These are phyloP conservation scores for Bacidia gigantensis DNA, from an alignment of 495 filamentous ascomycete genomes.

Conservation along the genomic window DNA sequence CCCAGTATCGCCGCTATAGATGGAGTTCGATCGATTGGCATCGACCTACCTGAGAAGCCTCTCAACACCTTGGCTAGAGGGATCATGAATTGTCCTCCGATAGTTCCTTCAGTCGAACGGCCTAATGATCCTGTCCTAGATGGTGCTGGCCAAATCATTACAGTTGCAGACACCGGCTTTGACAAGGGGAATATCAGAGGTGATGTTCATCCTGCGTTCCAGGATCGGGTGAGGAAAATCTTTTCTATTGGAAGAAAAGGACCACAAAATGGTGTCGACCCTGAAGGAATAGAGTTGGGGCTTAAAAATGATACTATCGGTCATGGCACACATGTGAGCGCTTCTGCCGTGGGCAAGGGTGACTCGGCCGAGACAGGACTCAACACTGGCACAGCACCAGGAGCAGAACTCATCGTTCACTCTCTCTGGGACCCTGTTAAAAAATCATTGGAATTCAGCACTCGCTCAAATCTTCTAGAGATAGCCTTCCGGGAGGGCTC, in stretches of 20 bases:
- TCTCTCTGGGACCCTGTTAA: neutral
- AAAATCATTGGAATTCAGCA: neutral
- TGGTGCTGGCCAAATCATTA: neutral
- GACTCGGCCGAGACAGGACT: too few species aligned
- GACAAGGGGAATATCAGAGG: neutral
- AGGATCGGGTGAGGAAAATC: neutral
- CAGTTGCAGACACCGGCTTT: neutral
- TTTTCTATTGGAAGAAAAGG: neutral
- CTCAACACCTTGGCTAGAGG: neutral
- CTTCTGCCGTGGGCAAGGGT: neutral
- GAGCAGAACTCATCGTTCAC: neutral
- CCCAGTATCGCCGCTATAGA: neutral
- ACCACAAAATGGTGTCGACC: too few species aligned
- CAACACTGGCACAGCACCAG: neutral
- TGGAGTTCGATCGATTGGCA: neutral
- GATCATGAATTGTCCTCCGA: neutral
- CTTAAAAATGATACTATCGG: neutral
- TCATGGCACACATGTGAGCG: neutral
- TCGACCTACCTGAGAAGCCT: neutral
- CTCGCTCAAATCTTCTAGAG: neutral
- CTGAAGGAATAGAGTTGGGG: too few species aligned
- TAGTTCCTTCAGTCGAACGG: neutral
- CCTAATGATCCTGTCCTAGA: neutral
- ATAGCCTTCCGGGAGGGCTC: neutral
- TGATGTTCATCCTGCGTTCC: neutral